Evolutionary conservation across 441 rosid species (phyloP).

Genomic region (Dalechampia spathulata): DNA sequence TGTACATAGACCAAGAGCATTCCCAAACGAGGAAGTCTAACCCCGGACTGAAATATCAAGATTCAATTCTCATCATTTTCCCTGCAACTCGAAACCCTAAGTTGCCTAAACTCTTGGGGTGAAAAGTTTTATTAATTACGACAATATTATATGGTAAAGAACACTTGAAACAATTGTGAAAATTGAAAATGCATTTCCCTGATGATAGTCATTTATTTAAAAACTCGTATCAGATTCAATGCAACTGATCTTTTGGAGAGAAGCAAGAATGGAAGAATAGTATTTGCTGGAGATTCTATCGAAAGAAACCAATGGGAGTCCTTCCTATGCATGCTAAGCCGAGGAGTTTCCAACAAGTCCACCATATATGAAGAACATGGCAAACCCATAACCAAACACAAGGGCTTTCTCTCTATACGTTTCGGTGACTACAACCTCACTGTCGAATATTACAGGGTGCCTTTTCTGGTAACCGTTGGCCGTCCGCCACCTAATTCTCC

Average conservation of each 20-base stretch:
- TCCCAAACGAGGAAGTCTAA: no score
- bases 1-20: no score
- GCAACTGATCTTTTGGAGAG: conserved; percentile 64
- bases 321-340: conserved; percentile 63
- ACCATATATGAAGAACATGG: conserved; percentile 65
- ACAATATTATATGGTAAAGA: no score
- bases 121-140: no score
- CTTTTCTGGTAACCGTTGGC: conserved; percentile 54
- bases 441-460: conserved; percentile 71
- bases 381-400: conserved; percentile 69
- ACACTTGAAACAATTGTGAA: no score
- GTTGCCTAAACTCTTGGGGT: no score
- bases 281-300: conserved; percentile 84
- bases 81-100: no score
- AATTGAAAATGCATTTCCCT: no score
- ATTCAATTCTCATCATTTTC: no score
- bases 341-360: conserved; percentile 47
- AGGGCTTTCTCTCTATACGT: conserved; percentile 69
- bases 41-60: no score
- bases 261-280: conserved; percentile 60
- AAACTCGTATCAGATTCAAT: conserved; percentile 79
- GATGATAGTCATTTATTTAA: no score
- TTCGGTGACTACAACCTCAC: conserved; percentile 64
- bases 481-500: conserved; percentile 50
- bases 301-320: conserved; percentile 98